Evolutionary conservation across 208 protist species (phyloP).

Genomic region (Trichomonas tenax): DNA sequence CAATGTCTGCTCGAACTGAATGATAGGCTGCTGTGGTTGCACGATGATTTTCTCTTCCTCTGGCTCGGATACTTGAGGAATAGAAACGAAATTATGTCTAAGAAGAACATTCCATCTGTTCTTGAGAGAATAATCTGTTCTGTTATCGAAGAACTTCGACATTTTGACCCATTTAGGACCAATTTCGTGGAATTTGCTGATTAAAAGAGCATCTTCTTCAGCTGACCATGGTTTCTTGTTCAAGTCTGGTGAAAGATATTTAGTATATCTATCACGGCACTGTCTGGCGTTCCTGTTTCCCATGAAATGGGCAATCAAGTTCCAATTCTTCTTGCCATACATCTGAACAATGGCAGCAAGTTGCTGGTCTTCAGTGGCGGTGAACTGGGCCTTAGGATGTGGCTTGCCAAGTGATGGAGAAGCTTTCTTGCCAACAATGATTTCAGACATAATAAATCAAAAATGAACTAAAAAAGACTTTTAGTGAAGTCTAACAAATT

Average conservation of each 20-base stretch:
- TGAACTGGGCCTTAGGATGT: background rate
- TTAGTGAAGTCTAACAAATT: too few species aligned
- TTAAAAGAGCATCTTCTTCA: background rate
- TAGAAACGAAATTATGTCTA: background rate
- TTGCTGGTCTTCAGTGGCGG: background rate
- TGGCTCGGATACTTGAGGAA: background rate
- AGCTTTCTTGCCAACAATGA: background rate
- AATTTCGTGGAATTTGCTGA: background rate
- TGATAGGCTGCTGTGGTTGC: background rate
- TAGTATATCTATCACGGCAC: background rate
- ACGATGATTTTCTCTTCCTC: background rate
- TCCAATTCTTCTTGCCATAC: background rate
- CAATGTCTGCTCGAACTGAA: too few species aligned
- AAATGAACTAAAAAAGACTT: background rate
- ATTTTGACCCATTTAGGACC: background rate
- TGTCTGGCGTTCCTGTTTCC: background rate
- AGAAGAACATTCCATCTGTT: background rate
- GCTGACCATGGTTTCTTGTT: background rate
- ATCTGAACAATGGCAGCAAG: background rate
- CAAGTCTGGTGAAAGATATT: background rate
- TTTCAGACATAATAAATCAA: background rate
- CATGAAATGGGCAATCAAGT: background rate
- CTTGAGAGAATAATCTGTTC: background rate
- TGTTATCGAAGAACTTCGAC: background rate
- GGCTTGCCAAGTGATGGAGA: background rate